A percentile compares a stretch with the other conserved stretches of the same genome.
These are phyloP conservation scores for Eucalyptus grandis DNA, from an alignment of 345 rosid species.

Conservation along the genomic window DNA sequence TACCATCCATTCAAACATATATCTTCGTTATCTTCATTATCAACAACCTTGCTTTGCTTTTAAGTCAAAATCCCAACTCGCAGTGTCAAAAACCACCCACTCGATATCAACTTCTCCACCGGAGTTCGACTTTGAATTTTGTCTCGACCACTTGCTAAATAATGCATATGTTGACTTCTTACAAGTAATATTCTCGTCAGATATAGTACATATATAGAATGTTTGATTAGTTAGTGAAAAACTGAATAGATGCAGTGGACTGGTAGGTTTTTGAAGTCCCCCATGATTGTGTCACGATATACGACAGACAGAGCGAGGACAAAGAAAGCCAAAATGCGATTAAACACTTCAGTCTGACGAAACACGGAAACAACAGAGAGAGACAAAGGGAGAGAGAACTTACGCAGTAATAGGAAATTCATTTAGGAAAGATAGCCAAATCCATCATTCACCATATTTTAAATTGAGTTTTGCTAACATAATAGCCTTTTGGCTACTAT, in stretches of 20 bases:
- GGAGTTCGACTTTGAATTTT: background rate
- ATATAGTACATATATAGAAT: background rate
- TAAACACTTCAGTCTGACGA: background rate
- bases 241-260: background rate
- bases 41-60: too few relatives aligned
- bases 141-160: background rate
- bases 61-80: background rate
- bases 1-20: too few relatives aligned
- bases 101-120: background rate
- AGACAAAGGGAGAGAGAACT: background rate
- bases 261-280: background rate
- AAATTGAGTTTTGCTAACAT: too few relatives aligned
- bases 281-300: background rate
- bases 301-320: background rate
- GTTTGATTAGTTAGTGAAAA: background rate
- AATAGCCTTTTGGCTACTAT: too few relatives aligned
- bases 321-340: background rate
- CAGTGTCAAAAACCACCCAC: background rate
- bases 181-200: background rate
- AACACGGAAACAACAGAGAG: too few relatives aligned
- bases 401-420: background rate
- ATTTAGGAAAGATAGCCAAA: background rate
- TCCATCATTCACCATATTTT: too few relatives aligned
- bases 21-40: too few relatives aligned
- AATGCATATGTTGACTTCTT: background rate